Conservation (phyloP, 208 protist genomes). For the Acanthamoeba quina region DNA sequence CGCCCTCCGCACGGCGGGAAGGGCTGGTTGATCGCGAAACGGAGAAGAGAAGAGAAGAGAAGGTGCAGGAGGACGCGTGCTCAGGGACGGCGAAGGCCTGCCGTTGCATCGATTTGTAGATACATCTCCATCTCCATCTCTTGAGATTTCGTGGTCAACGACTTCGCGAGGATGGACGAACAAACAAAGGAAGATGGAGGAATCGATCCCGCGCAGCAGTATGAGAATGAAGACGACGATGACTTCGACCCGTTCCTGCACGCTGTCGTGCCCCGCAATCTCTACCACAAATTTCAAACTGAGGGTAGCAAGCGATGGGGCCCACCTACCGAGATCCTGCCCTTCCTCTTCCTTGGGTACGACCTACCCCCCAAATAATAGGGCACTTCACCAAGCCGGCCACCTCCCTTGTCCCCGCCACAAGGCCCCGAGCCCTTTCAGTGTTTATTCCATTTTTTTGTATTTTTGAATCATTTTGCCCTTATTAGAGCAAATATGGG, state of each 20-base stretch:
- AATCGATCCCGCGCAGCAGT: not conserved
- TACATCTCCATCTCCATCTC: not conserved
- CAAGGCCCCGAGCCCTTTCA: not conserved
- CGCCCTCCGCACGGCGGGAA: no score
- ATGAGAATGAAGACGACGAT: slow-evolving; percentile 9
- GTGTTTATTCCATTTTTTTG: not conserved
- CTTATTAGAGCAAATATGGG: not conserved
- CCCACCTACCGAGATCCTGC: slow-evolving; percentile 24
- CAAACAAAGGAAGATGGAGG: not conserved
- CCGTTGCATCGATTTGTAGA: no score
- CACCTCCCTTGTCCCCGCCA: not conserved
- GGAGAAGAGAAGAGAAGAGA: no score
- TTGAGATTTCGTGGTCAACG: not conserved
- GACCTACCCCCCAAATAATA: not conserved
- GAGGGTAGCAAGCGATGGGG: slow-evolving; percentile 46
- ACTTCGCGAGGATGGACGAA: not conserved
- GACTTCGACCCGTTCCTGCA: slow-evolving; percentile 54
- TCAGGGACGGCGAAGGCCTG: no score
- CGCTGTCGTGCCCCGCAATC: slow-evolving; percentile 15
- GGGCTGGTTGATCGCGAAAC: no score
- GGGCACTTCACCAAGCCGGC: not conserved
- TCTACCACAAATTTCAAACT: slow-evolving; percentile 20
- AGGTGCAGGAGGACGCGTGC: no score
- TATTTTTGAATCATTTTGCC: not conserved
- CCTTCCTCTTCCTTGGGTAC: slow-evolving; percentile 58